Evolutionary conservation across 306 rosid genomes (phyloP).

Genomic region (Prunus mira): DNA sequence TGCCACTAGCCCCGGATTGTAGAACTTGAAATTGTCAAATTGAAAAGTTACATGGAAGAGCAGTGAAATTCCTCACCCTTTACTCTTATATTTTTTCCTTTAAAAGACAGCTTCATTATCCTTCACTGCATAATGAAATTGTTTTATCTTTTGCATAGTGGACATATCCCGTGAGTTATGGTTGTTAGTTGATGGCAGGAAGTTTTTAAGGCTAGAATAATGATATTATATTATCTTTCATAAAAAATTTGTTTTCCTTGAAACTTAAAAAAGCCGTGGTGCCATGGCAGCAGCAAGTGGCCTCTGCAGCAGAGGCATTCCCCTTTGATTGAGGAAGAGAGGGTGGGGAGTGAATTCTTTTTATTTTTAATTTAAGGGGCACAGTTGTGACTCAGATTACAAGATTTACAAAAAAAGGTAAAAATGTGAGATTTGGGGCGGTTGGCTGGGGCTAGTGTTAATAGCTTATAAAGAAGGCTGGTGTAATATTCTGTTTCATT

Average conservation of each 20-base stretch:
- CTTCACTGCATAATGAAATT: too few relatives aligned
- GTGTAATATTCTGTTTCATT: neutral
- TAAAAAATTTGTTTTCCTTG: neutral
- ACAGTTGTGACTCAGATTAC: neutral
- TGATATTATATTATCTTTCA: neutral
- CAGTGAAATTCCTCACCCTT: neutral
- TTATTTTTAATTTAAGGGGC: neutral
- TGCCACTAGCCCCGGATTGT: neutral
- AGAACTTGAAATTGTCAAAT: neutral
- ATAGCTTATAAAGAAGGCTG: neutral
- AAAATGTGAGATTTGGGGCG: neutral
- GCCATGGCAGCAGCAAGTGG: too few relatives aligned
- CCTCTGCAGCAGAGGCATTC: too few relatives aligned
- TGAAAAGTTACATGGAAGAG: neutral
- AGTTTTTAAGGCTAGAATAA: neutral
- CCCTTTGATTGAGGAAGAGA: too few relatives aligned
- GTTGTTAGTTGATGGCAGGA: neutral
- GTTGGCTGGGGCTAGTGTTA: neutral
- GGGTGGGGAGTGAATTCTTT: too few relatives aligned
- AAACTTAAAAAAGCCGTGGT: too few relatives aligned
- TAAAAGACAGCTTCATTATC: too few relatives aligned
- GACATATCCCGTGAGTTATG: neutral
- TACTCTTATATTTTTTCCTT: too few relatives aligned
- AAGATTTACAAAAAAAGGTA: too few relatives aligned
- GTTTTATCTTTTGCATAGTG: neutral